phyloP scores from a whole-genome alignment of 139 green algal species.

The Eudorina sp. region DNA sequence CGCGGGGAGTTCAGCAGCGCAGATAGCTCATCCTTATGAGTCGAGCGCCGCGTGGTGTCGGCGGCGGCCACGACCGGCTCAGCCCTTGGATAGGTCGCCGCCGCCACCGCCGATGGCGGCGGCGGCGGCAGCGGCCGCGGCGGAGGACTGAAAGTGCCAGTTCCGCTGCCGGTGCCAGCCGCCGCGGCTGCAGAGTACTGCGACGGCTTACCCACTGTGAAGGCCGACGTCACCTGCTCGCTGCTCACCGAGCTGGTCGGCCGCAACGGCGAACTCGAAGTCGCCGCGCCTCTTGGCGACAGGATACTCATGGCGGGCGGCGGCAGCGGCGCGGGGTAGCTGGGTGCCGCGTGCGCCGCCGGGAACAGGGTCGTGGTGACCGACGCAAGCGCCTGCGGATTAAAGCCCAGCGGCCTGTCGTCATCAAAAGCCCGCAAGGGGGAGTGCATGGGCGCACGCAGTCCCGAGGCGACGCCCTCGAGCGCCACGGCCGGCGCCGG shows the following conservation, averaged over 20 bases:
- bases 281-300: neutral
- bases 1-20: conserved; percentile 23
- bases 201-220: neutral
- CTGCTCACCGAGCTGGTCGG: neutral
- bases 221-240: neutral
- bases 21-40: conserved; percentile 11
- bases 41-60: neutral
- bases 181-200: neutral
- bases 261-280: neutral
- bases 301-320: neutral
- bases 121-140: neutral
- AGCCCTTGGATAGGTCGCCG: neutral
- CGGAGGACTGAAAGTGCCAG: neutral
- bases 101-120: too few species aligned
- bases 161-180: neutral
- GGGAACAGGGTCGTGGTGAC: conserved; percentile 26
- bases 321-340: neutral
- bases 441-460: conserved; percentile 38
- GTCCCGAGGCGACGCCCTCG: neutral
- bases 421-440: neutral
- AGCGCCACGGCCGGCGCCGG: neutral
- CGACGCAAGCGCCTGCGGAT: neutral
- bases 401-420: neutral
- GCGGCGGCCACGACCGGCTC: neutral
- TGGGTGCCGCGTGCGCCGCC: neutral